Percentiles rank a stretch among this genome's conserved stretches.
Evolutionary conservation across 306 rosid species (phyloP).

Genomic region (Oxytropis ochrocephala): DNA sequence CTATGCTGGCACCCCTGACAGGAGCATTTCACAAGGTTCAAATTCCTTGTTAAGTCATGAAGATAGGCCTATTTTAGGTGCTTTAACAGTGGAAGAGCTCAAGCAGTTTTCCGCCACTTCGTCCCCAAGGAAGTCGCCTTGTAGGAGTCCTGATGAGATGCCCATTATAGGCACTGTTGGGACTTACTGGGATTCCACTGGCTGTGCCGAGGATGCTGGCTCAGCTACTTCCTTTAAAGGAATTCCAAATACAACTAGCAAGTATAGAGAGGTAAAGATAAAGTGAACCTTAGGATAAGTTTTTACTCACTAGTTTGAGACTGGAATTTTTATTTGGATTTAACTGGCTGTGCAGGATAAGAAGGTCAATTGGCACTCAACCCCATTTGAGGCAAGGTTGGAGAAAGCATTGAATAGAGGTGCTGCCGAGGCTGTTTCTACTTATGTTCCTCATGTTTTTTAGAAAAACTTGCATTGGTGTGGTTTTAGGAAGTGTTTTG

Average conservation of each 20-base stretch:
- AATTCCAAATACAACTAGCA: constrained; percentile 82
- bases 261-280: constrained; percentile 76
- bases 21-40: constrained; percentile 45
- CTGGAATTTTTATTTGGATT: constrained; percentile 39
- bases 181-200: constrained; percentile 50
- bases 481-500: constrained; percentile 19
- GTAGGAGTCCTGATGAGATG: constrained; percentile 62
- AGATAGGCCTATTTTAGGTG: constrained; percentile 88
- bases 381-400: constrained; percentile 80
- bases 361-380: constrained; percentile 73
- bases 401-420: constrained; percentile 74
- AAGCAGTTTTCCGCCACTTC: constrained; percentile 61
- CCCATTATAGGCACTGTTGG: constrained; percentile 85
- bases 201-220: constrained; percentile 34
- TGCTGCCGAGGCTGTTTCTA: constrained; percentile 35
- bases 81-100: constrained; percentile 73
- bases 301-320: constrained; percentile 13
- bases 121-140: constrained; percentile 68
- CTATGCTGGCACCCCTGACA: constrained; percentile 35
- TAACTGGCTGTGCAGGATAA: constrained; percentile 62
- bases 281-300: constrained; percentile 25
- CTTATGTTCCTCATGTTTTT: constrained; percentile 20
- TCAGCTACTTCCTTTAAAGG: constrained; percentile 62
- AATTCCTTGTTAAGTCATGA: constrained; percentile 54
- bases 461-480: constrained; percentile 20